phyloP scores from a whole-genome alignment of 2,329 filamentous ascomycete species.

The Aciculosporium take region DNA sequence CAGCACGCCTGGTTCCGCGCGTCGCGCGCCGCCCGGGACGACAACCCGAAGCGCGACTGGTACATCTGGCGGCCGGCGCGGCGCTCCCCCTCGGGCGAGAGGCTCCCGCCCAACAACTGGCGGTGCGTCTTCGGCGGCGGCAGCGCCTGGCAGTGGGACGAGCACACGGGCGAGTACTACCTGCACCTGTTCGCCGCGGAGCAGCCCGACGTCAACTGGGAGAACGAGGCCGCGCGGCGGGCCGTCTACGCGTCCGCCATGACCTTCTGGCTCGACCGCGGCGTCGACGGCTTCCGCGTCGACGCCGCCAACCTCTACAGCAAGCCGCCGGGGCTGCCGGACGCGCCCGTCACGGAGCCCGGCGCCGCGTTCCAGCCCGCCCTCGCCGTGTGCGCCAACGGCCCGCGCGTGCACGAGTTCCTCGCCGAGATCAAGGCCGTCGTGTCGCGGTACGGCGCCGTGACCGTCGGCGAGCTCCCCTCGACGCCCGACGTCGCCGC shows the following conservation, averaged over 20 bases:
- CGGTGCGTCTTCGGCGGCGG: conserved; percentile 44
- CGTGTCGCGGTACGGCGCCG: conserved; percentile 45
- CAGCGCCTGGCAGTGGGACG: conserved; percentile 57
- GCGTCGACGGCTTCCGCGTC: conserved; percentile 60
- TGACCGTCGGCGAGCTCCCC: conserved; percentile 58
- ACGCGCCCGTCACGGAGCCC: conserved; percentile 39
- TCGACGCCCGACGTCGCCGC: conserved; percentile 42
- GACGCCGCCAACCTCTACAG: conserved; percentile 63
- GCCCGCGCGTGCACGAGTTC: conserved; percentile 55
- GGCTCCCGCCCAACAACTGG: conserved; percentile 66
- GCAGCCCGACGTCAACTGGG: conserved; percentile 81
- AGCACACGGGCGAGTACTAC: conserved; percentile 60
- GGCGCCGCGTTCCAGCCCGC: conserved; percentile 36
- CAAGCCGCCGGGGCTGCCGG: conserved; percentile 43
- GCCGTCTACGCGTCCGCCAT: conserved; percentile 60
- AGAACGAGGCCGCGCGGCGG: conserved; percentile 49
- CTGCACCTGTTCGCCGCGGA: conserved; percentile 61
- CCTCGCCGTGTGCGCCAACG: conserved; percentile 47
- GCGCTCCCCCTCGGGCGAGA: conserved; percentile 40
- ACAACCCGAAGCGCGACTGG: conserved; percentile 54
- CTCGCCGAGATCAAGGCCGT: conserved; percentile 51
- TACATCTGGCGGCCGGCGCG: conserved; percentile 45
- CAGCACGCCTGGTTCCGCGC: conserved; percentile 60
- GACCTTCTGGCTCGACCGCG: conserved; percentile 65
- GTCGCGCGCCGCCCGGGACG: conserved; percentile 43